Percentiles rank a stretch among this genome's conserved stretches.
These are phyloP conservation scores for Fusarium falciforme DNA, from an alignment of 2,329 filamentous ascomycete genomes.

Conservation along the genomic window DNA sequence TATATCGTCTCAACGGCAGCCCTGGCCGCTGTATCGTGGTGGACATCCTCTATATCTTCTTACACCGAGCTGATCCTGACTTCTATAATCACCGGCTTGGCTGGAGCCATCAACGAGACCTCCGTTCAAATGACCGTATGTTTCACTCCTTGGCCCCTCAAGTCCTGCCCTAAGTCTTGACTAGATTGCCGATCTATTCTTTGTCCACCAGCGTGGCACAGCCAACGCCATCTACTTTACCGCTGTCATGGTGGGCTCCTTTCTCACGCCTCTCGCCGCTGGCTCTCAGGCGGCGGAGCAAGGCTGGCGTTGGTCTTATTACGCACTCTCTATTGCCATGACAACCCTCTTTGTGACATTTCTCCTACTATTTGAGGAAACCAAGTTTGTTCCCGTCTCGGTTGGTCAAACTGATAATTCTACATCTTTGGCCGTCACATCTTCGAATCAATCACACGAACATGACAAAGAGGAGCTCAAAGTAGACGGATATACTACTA, in stretches of 20 bases:
- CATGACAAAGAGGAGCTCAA: background rate
- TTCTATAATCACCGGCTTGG: slow-evolving; percentile 47
- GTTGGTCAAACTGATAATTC: background rate
- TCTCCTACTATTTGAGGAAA: slow-evolving; percentile 43
- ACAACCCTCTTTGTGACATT: slow-evolving; percentile 40
- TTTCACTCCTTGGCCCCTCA: rapidly evolving
- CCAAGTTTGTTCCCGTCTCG: slow-evolving; percentile 42
- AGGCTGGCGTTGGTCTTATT: slow-evolving; percentile 45
- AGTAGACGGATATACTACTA: background rate
- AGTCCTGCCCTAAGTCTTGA: background rate
- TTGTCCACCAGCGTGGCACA: slow-evolving; percentile 47
- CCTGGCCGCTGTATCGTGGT: slow-evolving; percentile 40
- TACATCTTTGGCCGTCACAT: background rate
- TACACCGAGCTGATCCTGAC: slow-evolving; percentile 41
- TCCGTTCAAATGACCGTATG: slow-evolving; percentile 52
- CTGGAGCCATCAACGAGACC: slow-evolving; percentile 54
- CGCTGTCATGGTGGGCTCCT: slow-evolving; percentile 45
- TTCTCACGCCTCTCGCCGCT: slow-evolving; percentile 47
- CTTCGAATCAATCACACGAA: background rate
- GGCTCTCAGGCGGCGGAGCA: slow-evolving; percentile 35
- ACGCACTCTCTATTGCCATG: slow-evolving; percentile 37
- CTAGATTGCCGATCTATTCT: slow-evolving; percentile 50
- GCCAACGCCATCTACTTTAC: slow-evolving; percentile 49
- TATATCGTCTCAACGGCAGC: slow-evolving; percentile 44
- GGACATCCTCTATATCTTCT: slow-evolving; percentile 36